Evolutionary conservation across 1,284 basidiomycete genomes (phyloP).

Genomic region (Moniliophthora roreri): DNA sequence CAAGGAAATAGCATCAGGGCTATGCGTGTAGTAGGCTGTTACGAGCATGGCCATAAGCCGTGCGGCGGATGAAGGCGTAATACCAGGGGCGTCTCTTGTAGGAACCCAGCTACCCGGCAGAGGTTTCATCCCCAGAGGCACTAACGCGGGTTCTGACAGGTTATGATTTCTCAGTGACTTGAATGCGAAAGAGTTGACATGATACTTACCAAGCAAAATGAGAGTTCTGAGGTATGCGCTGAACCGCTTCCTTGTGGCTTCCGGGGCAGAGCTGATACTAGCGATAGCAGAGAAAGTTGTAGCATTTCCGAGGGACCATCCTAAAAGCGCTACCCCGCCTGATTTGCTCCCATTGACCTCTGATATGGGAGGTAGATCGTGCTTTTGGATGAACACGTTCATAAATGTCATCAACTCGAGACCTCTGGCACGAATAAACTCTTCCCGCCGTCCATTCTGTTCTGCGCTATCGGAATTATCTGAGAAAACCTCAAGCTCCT

Average conservation of each 20-base stretch:
- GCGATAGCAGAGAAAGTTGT: conserved; percentile 2
- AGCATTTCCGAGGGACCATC: conserved; percentile 6
- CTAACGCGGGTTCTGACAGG: background rate
- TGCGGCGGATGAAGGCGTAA: background rate
- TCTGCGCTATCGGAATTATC: conserved; percentile 1
- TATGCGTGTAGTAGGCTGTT: background rate
- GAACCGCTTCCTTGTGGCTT: background rate
- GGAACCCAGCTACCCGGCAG: background rate
- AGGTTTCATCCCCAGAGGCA: background rate
- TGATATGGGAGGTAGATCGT: background rate
- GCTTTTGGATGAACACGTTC: conserved; percentile 3
- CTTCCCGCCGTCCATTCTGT: background rate
- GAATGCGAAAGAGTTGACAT: background rate
- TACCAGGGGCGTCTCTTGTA: background rate
- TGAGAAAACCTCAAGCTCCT: conserved; percentile 13
- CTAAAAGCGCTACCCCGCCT: conserved; percentile 4
- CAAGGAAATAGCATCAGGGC: background rate
- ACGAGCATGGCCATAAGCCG: background rate
- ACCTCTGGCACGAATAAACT: background rate
- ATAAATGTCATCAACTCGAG: conserved; percentile 7
- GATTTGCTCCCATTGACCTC: background rate
- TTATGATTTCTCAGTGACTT: background rate
- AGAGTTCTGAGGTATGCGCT: background rate
- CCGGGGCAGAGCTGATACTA: background rate
- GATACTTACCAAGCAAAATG: conserved; percentile 4